Base-by-base conservation (phyloP, 164 flowering plant genomes). In the Echeveria elegans region DNA sequence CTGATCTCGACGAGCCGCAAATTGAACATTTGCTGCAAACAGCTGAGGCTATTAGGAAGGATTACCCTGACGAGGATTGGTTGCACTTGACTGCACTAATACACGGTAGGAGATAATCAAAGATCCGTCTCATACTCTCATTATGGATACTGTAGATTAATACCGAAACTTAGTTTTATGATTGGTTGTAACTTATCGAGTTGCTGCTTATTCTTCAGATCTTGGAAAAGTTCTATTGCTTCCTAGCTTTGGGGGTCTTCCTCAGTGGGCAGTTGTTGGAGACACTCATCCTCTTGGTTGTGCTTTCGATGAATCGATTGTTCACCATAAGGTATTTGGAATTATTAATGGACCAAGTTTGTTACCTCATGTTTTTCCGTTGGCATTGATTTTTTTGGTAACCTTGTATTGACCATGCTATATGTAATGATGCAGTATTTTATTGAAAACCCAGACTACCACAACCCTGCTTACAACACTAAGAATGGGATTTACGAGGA, bases 181-280 rank as follows among this genome's bases (percentile, higher is more conserved):
- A n/a, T n/a, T n/a, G n/a, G n/a, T n/a, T n/a, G n/a, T n/a, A n/a
- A n/a, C n/a, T n/a, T n/a, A n/a, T n/a, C n/a, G n/a, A n/a, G n/a
- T n/a, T n/a, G n/a, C n/a, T n/a, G n/a, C 30, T 26, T 65, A 40
- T 62, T 8, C 28, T 63, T 29, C 61, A 86, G 88, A 86, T 74
- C 86, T 86, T 52, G 88, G 90, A 15, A 86, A 86, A 73, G 90
- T 86, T 21, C 83, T 86, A 18, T 76, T 77, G 50, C 88, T 64
- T 71, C 86, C 85, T 4, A 67, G 68, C 64, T 86, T 82, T 73
- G 88, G 90, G 2, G 86, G 45, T 66, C 85, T 86, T 64, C 86
- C 90, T 68, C 90, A 85, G 66, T 85, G 89, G 89, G 87, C 87
- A 63, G 86, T 83, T 66, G 90, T 84, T 6, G 88, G 89, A 78